Conservation (phyloP, 176 grass and related monocot genomes). For the Paspalum notatum region DNA sequence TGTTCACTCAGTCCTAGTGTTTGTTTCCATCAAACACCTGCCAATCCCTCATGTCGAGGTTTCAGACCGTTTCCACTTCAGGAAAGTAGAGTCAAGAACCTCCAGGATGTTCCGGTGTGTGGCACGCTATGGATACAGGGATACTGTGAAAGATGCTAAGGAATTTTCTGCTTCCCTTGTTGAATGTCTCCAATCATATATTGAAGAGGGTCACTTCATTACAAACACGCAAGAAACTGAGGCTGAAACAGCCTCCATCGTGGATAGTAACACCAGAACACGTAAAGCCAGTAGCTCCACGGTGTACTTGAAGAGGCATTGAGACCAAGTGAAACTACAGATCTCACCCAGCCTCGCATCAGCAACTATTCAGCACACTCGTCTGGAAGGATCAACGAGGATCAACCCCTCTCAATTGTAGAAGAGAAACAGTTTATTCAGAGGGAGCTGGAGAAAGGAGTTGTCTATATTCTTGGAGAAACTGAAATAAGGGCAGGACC, state of each 20-base stretch:
- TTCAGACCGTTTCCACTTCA: constrained; percentile 53
- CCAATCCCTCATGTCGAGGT: constrained; percentile 47
- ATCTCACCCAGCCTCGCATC: neutral
- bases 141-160: constrained; percentile 36
- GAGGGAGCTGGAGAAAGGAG: constrained; percentile 50
- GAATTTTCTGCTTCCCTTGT: constrained; percentile 41
- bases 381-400: neutral
- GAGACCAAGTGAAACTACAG: neutral
- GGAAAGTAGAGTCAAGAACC: constrained; percentile 16
- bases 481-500: constrained; percentile 39
- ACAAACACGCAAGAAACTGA: constrained; percentile 20
- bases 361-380: constrained; percentile 14
- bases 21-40: constrained; percentile 61
- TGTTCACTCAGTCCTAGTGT: constrained; percentile 51
- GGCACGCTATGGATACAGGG: constrained; percentile 57
- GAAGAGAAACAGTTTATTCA: constrained; percentile 34
- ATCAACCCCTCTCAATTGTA: neutral
- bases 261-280: neutral
- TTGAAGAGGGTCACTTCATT: constrained; percentile 38
- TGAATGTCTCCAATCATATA: constrained; percentile 21
- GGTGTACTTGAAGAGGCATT: constrained; percentile 27
- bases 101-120: constrained; percentile 54
- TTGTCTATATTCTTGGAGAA: constrained; percentile 59
- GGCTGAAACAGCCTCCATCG: neutral
- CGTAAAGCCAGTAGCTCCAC: constrained; percentile 5